Evolutionary conservation across 305 asterid species (phyloP), one percentile per base, ranked within the genome.

Genomic region (Fraxinus xanthoxyloides): DNA sequence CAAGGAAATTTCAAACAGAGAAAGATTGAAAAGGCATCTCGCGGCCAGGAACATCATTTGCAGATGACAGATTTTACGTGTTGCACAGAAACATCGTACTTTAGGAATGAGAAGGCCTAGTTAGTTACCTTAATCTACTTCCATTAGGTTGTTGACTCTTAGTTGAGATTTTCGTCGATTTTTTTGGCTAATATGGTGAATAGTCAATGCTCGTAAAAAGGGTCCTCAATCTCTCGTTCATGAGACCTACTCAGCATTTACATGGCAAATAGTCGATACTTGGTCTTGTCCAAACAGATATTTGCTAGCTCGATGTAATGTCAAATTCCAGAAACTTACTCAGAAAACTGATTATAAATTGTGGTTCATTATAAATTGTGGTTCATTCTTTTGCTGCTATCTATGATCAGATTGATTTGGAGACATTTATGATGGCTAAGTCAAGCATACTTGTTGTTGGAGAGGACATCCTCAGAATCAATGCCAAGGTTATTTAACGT

Each of bases 391-490:
- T 19, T 19, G 67, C 67, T 56, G 67, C 28, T 56, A 19, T 19
- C 26, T 6, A 1, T 56, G 21, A 19, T 54, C 65, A 54, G 65
- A 28, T 56, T 19, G 67, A 56, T 7, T 79, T 87, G 78, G 90
- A 89, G 83, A 87, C 89, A 7, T 79, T 85, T n/a, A 87, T 85
- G 90, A 89, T 89, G 92, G 75, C 81, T 40, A 35, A 35, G 40
- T 35, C 9, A 7, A 35, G 40, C 40, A 35, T 35, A 35, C 89
- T 87, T 28, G 85, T 85, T 19, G 89, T 89, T 24, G 92, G 91
- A 28, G 89, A 85, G 46, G 89, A 19, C 67, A 84, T 94, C 86
- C 97, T 94, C 79, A 88, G 77, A 86, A 92, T 92, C 7, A 91
- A 88, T 38, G 90, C 93, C 79, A 90, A 94, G 97, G 98, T 91